Conservation (phyloP, 176 grass and related monocot species). For the Carex cristatella region DNA sequence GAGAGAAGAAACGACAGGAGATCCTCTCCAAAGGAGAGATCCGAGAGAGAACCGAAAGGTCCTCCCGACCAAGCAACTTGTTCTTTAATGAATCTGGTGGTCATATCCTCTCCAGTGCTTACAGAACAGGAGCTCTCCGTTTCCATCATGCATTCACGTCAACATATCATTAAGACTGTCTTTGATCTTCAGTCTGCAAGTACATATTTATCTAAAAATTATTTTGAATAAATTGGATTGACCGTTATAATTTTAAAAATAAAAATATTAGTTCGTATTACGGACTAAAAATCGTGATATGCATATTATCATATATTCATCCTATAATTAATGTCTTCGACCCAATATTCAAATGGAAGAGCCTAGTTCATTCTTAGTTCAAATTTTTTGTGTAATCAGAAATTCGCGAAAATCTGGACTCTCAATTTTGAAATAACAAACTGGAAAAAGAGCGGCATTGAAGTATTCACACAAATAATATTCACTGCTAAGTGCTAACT, state of each 20-base stretch:
- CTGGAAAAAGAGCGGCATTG: too few relatives aligned
- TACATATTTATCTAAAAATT: too few relatives aligned
- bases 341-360: not conserved
- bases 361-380: not conserved
- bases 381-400: not conserved
- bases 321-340: too few relatives aligned
- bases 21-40: not conserved
- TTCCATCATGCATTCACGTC: not conserved
- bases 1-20: not conserved
- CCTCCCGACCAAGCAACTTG: slow-evolving; percentile 6
- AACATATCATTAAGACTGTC: not conserved
- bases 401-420: not conserved
- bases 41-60: not conserved
- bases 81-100: not conserved
- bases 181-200: not conserved
- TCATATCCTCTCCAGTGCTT: not conserved
- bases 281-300: too few relatives aligned
- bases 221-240: too few relatives aligned
- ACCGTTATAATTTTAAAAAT: too few relatives aligned
- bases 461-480: too few relatives aligned
- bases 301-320: too few relatives aligned
- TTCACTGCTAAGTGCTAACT: too few relatives aligned
- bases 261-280: too few relatives aligned
- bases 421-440: not conserved
- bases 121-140: not conserved